Conservation (phyloP, 2,329 filamentous ascomycete genomes). For the Fusarium compactum region DNA sequence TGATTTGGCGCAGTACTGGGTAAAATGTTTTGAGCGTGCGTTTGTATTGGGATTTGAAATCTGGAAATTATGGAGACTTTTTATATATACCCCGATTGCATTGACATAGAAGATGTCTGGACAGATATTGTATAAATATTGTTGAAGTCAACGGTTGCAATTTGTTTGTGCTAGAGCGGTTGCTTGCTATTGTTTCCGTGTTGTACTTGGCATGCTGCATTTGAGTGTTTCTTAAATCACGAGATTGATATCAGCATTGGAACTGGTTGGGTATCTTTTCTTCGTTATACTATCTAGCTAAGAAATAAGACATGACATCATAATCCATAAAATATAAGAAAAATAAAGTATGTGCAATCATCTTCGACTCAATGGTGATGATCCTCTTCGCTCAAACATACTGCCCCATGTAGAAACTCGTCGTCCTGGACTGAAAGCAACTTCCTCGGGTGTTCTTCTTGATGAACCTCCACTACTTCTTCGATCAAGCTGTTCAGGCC, state of each 20-base stretch:
- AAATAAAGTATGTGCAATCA: neutral
- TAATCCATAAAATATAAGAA: slow-evolving; percentile 16
- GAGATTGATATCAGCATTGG: neutral
- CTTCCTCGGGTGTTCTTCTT: neutral
- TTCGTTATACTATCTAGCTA: slow-evolving; percentile 13
- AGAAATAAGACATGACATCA: slow-evolving; percentile 30
- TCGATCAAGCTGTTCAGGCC: neutral
- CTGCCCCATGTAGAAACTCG: slow-evolving; percentile 14
- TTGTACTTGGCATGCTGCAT: too few relatives aligned
- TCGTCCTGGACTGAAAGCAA: slow-evolving; percentile 20
- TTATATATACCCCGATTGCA: slow-evolving; percentile 46
- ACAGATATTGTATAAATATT: slow-evolving; percentile 34
- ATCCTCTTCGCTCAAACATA: slow-evolving; percentile 16
- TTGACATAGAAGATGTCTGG: slow-evolving; percentile 36
- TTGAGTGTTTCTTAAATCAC: neutral
- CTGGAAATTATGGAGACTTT: slow-evolving; percentile 35
- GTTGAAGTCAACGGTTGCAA: slow-evolving; percentile 5
- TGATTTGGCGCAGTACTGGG: slow-evolving; percentile 40
- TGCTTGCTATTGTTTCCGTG: too few relatives aligned
- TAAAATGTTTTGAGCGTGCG: slow-evolving; percentile 40
- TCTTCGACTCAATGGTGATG: slow-evolving; percentile 2
- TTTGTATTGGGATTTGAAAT: slow-evolving; percentile 38
- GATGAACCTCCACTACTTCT: slow-evolving; percentile 36
- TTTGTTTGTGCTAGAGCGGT: neutral
- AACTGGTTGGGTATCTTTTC: slow-evolving; percentile 28